Percentiles rank a stretch among this genome's conserved stretches.
phyloP scores from a whole-genome alignment of 257 asterid genomes.

The Voacanga thouarsii region DNA sequence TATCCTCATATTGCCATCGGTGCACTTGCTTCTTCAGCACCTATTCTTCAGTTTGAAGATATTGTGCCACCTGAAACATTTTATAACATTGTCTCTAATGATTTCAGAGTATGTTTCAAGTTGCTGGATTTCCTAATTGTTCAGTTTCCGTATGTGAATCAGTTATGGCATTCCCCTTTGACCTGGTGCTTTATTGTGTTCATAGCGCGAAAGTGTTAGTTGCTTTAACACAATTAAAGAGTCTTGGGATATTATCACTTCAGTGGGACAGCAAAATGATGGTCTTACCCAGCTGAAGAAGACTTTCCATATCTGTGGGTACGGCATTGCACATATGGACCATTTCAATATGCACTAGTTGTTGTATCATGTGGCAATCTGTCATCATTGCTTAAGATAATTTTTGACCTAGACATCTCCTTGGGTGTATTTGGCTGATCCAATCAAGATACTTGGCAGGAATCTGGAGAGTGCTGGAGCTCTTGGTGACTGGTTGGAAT shows the following conservation, averaged over 20 bases:
- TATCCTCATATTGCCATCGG: slow-evolving; percentile 95
- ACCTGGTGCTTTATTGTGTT: slow-evolving; percentile 13
- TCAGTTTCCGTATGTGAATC: slow-evolving; percentile 1
- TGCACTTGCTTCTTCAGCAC: slow-evolving; percentile 93
- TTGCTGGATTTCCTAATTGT: neutral
- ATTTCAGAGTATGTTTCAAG: slow-evolving; percentile 56
- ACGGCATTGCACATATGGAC: slow-evolving; percentile 15
- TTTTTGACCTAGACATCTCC: neutral
- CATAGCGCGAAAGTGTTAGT: slow-evolving; percentile 73
- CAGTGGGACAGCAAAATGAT: slow-evolving; percentile 44
- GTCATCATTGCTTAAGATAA: neutral
- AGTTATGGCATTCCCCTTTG: slow-evolving; percentile 7
- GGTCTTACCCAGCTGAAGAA: slow-evolving; percentile 67
- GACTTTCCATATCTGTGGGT: slow-evolving; percentile 70
- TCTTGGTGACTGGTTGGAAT: slow-evolving; percentile 65
- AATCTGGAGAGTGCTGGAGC: slow-evolving; percentile 62
- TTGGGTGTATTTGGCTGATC: slow-evolving; percentile 1
- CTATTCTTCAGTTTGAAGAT: slow-evolving; percentile 89
- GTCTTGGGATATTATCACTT: slow-evolving; percentile 74
- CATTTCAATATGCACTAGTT: neutral
- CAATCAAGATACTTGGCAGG: slow-evolving; percentile 42
- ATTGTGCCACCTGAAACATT: slow-evolving; percentile 72
- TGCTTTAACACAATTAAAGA: slow-evolving; percentile 73
- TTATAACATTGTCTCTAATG: slow-evolving; percentile 80
- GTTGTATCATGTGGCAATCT: neutral